Base-by-base conservation (phyloP, 148 eudicot species). In the Camellia lanceoleosa region DNA sequence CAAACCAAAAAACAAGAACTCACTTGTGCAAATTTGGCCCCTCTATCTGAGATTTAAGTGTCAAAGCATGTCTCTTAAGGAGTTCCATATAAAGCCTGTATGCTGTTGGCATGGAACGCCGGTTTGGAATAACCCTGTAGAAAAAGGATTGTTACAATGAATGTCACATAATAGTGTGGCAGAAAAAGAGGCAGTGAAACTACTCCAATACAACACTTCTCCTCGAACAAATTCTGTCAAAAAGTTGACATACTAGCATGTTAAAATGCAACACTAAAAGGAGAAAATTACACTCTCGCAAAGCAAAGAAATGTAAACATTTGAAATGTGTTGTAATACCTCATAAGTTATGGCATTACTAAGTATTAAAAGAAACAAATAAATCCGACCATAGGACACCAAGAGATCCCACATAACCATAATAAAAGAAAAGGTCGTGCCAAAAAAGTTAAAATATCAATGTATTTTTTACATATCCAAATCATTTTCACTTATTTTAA, bases 1-100 rank as follows among this genome's bases (percentile, higher is more conserved):
- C 60, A 75, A 76, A 71, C 63, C 18, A 63, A 79, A 30, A 9
- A 55, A 43, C 5, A 79, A 72, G 41, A 64, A 83, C 95, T 90
- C 82, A 96, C 99, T 87, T 81, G n/a, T 86, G 87, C 84, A 89
- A 85, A 72, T 91, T 78, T n/a, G 88, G 83, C 74, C 61, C 83
- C 55, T 78, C 78, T 44, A 89, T 75, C 64, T 88, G 89, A 78
- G 86, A 76, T 78, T 91, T 86, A 61, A 90, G 86, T 54, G 82
- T 80, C 79, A 94, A 90, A 68, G 86, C 89, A 77, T 96, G 86
- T 78, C 85, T 82, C 76, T 87, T 94, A 64, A 96, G 70, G 59
- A 96, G 94, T 82, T 96, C 99, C 97, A 96, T 84, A 73, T 96
- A 96, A 79, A 96, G 89, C 85, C 98, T 94, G 78, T 86, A 96